These are phyloP conservation scores for Candida schatavii DNA, from an alignment of 805 yeast genomes.

Conservation along the genomic window DNA sequence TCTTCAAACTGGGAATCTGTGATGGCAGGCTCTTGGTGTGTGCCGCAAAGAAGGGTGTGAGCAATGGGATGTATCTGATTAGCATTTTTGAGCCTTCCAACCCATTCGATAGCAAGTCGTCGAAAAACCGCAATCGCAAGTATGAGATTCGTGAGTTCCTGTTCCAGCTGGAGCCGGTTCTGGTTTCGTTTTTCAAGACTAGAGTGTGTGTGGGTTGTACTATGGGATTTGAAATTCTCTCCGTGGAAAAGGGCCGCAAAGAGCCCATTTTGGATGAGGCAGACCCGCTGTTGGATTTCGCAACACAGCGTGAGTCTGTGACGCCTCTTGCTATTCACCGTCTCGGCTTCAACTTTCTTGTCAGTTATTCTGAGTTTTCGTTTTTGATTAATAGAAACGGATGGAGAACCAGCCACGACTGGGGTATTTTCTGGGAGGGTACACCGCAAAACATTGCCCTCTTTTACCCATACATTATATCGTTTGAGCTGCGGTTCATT, in stretches of 20 bases:
- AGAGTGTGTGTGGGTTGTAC: slow-evolving; percentile 94
- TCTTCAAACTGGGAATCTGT: slow-evolving; percentile 91
- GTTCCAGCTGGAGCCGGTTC: slow-evolving; percentile 86
- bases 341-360: slow-evolving; percentile 80
- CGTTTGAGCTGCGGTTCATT: slow-evolving; percentile 86
- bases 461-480: slow-evolving; percentile 89
- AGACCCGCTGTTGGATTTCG: slow-evolving; percentile 94
- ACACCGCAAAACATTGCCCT: slow-evolving; percentile 88
- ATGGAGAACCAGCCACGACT: slow-evolving; percentile 91
- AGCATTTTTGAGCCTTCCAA: slow-evolving; percentile 87
- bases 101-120: slow-evolving; percentile 52
- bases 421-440: slow-evolving; percentile 97
- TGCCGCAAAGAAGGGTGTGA: slow-evolving; percentile 79
- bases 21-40: slow-evolving; percentile 85
- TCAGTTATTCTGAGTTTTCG: slow-evolving; percentile 90
- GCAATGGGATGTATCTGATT: slow-evolving; percentile 54
- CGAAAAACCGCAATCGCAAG: slow-evolving; percentile 60
- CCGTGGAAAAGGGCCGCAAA: slow-evolving; percentile 76
- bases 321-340: slow-evolving; percentile 92
- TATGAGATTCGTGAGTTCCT: slow-evolving; percentile 70
- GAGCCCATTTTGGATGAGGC: slow-evolving; percentile 96
- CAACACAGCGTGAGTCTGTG: slow-evolving; percentile 69
- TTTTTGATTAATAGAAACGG: slow-evolving; percentile 94
- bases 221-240: slow-evolving; percentile 92
- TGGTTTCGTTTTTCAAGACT: slow-evolving; percentile 84